A percentile compares a stretch with the other conserved stretches of the same genome.
Conservation (phyloP, 2,329 filamentous ascomycete species). For the Pyrenochaeta sp. region DNA sequence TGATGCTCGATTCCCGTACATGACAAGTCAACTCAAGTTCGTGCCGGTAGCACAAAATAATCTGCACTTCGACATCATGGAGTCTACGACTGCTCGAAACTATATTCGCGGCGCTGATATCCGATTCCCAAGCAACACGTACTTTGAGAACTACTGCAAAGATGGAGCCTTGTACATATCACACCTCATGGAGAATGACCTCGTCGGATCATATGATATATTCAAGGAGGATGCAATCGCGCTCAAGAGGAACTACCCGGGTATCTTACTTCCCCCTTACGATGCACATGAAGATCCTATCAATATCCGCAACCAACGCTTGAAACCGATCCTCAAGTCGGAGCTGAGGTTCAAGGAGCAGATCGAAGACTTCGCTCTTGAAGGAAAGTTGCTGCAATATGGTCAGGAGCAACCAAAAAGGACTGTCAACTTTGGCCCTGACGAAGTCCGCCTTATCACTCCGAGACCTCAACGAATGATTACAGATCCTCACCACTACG, state of each 20-base stretch:
- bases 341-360: not conserved
- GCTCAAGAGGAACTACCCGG: not conserved
- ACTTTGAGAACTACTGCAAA: not conserved
- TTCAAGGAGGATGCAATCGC: not conserved
- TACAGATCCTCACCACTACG: not conserved
- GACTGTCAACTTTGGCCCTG: not conserved
- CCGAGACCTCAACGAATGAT: not conserved
- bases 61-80: not conserved
- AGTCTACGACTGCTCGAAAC: not conserved
- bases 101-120: not conserved
- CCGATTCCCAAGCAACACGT: not conserved
- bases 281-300: not conserved
- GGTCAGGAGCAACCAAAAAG: not conserved
- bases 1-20: not conserved
- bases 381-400: not conserved
- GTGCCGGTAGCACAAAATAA: not conserved
- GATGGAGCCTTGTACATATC: not conserved
- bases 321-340: not conserved
- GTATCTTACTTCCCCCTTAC: not conserved
- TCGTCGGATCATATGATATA: not conserved
- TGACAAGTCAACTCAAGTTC: not conserved
- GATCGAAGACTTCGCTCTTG: constrained; percentile 1
- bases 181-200: not conserved
- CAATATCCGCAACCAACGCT: not conserved
- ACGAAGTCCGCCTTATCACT: not conserved